Evolutionary conservation across 139 green algal genomes (phyloP), one percentile per base, ranked within the genome.

Genomic region (Asterochloris sp.): DNA sequence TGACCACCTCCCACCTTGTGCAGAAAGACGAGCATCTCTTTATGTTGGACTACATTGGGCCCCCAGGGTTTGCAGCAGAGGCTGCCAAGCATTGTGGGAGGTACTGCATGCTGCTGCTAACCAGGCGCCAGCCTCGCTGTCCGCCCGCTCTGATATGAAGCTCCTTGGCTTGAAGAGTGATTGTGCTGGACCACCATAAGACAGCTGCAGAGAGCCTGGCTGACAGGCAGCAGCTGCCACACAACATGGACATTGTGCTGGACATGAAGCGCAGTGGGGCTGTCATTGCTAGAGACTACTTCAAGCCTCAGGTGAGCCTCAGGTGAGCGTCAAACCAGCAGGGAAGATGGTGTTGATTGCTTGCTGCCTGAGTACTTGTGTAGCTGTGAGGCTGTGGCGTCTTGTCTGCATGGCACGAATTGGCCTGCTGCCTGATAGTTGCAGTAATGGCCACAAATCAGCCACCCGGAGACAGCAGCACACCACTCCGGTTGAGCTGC

Each of bases 121-220:
- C n/a, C n/a, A n/a, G n/a, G n/a, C n/a, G n/a, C n/a, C n/a, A n/a
- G n/a, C n/a, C n/a, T n/a, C n/a, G n/a, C n/a, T n/a, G n/a, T n/a
- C n/a, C n/a, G n/a, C n/a, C n/a, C n/a, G n/a, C n/a, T n/a, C n/a
- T n/a, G n/a, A n/a, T n/a, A n/a, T n/a, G n/a, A n/a, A n/a, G n/a
- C n/a, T n/a, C n/a, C n/a, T n/a, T 76, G 28, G 26, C 17, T 69
- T 62, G 28, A 73, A 87, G 80, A 23, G 78, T 90, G n/a, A 73
- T 88, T 26, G 83, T 94, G 12, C 62, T 94, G 80, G 91, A 94
- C 78, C 91, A 94, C 73, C 91, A 94, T 82, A 94, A 94, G 75
- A 95, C 91, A 0, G 89, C 91, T 14, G 67, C 76, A 15, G 91
- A 90, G n/a, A 76, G 80, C 28, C 84, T 94, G 38, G 67, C 61